phyloP scores from a whole-genome alignment of 2,329 filamentous ascomycete species.

The Pseudonectria buxi region DNA sequence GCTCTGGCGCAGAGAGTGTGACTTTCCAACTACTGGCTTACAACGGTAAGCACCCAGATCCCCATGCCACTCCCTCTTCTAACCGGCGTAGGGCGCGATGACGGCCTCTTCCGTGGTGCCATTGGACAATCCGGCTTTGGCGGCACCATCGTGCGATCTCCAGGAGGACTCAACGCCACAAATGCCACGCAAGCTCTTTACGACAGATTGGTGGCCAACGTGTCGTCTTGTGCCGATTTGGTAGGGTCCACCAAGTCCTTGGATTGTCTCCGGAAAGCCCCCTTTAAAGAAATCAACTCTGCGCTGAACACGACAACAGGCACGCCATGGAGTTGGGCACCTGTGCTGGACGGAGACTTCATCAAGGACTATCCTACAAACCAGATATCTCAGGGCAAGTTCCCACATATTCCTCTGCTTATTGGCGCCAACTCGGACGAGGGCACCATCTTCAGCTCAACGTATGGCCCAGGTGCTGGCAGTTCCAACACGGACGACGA shows the following conservation, averaged over 20 bases:
- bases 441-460: constrained; percentile 9
- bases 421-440: constrained; percentile 31
- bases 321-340: constrained; percentile 11
- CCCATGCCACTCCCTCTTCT: neutral
- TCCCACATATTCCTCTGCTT: constrained; percentile 28
- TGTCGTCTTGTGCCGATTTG: constrained; percentile 15
- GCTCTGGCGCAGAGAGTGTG: constrained; percentile 41
- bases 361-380: constrained; percentile 24
- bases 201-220: constrained; percentile 21
- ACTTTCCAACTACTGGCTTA: constrained; percentile 41
- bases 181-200: constrained; percentile 20
- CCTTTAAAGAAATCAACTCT: constrained; percentile 23
- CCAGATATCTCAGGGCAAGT: constrained; percentile 25
- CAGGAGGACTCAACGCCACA: constrained; percentile 24
- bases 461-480: constrained; percentile 14
- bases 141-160: constrained; percentile 21
- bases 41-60: constrained; percentile 26
- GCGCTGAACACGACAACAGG: constrained; percentile 7
- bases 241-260: constrained; percentile 18
- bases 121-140: constrained; percentile 43
- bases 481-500: constrained; percentile 24
- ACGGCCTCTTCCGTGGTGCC: constrained; percentile 43
- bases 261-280: constrained; percentile 20
- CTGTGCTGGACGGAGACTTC: constrained; percentile 31
- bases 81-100: constrained; percentile 30